Evolutionary conservation across 768 basidiomycete genomes (phyloP).

Genomic region (Lentinula sp.): DNA sequence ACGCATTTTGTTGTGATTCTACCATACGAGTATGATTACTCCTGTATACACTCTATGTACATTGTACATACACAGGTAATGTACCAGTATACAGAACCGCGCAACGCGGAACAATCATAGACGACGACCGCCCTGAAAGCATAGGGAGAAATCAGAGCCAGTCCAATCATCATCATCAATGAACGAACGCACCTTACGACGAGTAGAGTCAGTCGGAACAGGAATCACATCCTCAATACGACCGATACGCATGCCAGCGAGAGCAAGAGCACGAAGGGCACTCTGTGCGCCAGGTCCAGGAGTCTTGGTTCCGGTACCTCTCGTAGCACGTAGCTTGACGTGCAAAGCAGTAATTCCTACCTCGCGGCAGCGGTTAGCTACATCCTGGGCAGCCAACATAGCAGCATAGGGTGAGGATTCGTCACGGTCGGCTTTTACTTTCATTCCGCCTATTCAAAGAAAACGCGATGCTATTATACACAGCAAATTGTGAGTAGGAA

Average conservation of each 20-base stretch:
- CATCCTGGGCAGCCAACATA: slow-evolving; percentile 98
- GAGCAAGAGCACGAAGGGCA: slow-evolving; percentile 95
- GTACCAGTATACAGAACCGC: neutral
- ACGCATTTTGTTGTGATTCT: slow-evolving; percentile 15
- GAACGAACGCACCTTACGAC: slow-evolving; percentile 72
- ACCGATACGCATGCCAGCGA: slow-evolving; percentile 97
- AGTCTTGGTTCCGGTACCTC: slow-evolving; percentile 97
- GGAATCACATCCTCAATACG: slow-evolving; percentile 98
- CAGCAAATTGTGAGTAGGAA: slow-evolving; percentile 24
- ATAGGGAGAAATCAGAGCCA: neutral
- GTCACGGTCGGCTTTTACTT: slow-evolving; percentile 99
- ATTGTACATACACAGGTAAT: slow-evolving; percentile 7
- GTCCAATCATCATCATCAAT: too few species aligned
- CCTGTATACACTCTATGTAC: too few species aligned
- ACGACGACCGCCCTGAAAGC: slow-evolving; percentile 87
- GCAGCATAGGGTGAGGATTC: slow-evolving; percentile 97
- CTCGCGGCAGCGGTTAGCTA: slow-evolving; percentile 93
- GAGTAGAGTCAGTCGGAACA: slow-evolving; percentile 93
- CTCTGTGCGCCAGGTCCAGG: slow-evolving; percentile 99
- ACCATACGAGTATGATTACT: neutral
- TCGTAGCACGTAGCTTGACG: slow-evolving; percentile 98
- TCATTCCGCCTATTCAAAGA: slow-evolving; percentile 78
- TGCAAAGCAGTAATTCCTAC: slow-evolving; percentile 98
- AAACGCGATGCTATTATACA: neutral
- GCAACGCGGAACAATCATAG: slow-evolving; percentile 39